A percentile compares a stretch with the other conserved stretches of the same genome.
phyloP scores from a whole-genome alignment of 495 filamentous ascomycete species.

The Tricharina praecox region DNA sequence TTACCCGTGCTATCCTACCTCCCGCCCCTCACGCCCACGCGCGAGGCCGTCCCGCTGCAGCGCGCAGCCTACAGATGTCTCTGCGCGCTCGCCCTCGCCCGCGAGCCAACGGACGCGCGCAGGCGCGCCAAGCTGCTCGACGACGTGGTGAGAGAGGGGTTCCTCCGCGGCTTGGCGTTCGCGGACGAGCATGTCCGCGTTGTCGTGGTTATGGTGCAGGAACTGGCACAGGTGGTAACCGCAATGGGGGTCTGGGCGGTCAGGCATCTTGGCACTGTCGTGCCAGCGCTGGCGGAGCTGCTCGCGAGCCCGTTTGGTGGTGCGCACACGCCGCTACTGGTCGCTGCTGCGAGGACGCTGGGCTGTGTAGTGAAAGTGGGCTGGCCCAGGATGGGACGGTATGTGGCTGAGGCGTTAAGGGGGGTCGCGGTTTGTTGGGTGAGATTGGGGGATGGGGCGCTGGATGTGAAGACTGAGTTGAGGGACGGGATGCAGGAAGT shows the following conservation, averaged over 20 bases:
- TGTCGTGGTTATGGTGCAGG: constrained; percentile 40
- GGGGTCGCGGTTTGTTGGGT: constrained; percentile 51
- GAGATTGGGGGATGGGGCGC: constrained; percentile 32
- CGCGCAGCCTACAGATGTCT: constrained; percentile 50
- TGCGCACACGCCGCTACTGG: constrained; percentile 38
- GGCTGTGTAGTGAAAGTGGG: constrained; percentile 44
- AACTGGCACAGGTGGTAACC: constrained; percentile 36
- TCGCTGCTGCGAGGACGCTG: constrained; percentile 36
- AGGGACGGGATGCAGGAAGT: no score
- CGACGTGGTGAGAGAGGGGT: constrained; percentile 37
- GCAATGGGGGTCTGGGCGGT: constrained; percentile 51
- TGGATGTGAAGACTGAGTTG: background rate
- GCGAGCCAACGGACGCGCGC: constrained; percentile 17
- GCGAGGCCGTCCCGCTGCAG: constrained; percentile 50
- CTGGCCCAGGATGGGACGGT: constrained; percentile 54
- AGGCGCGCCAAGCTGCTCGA: constrained; percentile 29
- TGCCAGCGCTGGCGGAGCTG: constrained; percentile 49
- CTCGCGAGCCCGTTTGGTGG: constrained; percentile 55
- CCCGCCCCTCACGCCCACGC: constrained; percentile 60
- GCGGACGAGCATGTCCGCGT: constrained; percentile 35
- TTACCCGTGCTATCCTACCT: constrained; percentile 56
- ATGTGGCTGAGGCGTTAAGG: constrained; percentile 52
- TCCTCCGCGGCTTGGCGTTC: constrained; percentile 39
- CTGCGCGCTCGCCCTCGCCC: constrained; percentile 38
- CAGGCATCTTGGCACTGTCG: constrained; percentile 56